Evolutionary conservation across 1,139 yeast species (phyloP).

Genomic region (Geotrichum bryndzae): DNA sequence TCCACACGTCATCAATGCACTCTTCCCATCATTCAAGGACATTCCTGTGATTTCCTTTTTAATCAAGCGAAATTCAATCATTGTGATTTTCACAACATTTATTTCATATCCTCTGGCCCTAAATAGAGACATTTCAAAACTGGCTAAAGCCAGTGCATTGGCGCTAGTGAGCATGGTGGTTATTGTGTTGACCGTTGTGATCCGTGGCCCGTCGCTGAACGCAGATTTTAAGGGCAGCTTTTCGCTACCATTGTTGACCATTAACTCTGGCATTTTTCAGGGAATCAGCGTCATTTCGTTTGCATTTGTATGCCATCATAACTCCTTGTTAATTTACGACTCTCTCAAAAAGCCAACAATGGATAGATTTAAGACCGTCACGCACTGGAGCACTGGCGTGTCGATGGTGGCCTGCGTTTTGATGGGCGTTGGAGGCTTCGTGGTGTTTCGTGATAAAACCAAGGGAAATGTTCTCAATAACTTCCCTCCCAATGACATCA

Average conservation of each 20-base stretch:
- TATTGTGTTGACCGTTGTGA: conserved; percentile 66
- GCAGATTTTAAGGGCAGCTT: conserved; percentile 43
- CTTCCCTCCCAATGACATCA: conserved; percentile 63
- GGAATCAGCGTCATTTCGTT: conserved; percentile 89
- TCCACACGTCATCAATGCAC: conserved; percentile 75
- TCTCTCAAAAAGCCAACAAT: conserved; percentile 72
- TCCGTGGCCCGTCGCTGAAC: conserved; percentile 59
- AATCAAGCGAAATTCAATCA: conserved; percentile 61
- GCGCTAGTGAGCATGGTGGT: conserved; percentile 80
- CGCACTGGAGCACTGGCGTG: conserved; percentile 77
- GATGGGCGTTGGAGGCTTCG: conserved; percentile 76
- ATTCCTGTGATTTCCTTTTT: conserved; percentile 45
- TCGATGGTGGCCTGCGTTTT: conserved; percentile 74
- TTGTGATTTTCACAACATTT: conserved; percentile 59
- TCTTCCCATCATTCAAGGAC: conserved; percentile 49
- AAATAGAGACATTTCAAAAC: conserved; percentile 71
- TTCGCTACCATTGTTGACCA: conserved; percentile 44
- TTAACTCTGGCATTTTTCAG: conserved; percentile 68
- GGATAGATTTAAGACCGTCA: conserved; percentile 64
- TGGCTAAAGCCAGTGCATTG: conserved; percentile 83
- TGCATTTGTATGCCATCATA: conserved; percentile 93
- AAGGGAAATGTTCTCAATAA: conserved; percentile 85
- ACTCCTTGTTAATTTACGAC: conserved; percentile 81
- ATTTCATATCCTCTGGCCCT: conserved; percentile 81
- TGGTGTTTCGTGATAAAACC: conserved; percentile 69